phyloP scores from a whole-genome alignment of 306 rosid genomes.

The Rosa persica region DNA sequence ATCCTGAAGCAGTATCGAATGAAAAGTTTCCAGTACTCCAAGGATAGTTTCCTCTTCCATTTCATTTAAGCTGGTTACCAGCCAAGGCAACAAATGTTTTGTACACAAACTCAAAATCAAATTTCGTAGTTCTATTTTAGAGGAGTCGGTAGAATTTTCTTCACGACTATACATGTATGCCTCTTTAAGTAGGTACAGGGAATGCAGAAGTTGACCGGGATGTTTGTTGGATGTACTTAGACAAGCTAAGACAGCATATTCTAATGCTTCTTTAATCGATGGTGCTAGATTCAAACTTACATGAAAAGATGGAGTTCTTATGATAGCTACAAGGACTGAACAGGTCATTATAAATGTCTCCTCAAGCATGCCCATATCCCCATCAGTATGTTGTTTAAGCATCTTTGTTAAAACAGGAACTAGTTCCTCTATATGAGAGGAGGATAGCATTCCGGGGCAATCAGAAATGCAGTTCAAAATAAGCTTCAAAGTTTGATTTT shows the following conservation, averaged over 20 bases:
- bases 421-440: constrained; percentile 69
- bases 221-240: constrained; percentile 51
- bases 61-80: constrained; percentile 50
- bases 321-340: constrained; percentile 59
- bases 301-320: constrained; percentile 61
- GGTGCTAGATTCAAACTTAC: constrained; percentile 48
- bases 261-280: constrained; percentile 53
- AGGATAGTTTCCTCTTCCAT: constrained; percentile 74
- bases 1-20: constrained; percentile 61
- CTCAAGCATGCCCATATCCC: constrained; percentile 72
- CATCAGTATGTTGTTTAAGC: constrained; percentile 64
- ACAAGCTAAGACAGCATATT: constrained; percentile 65
- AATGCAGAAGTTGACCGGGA: constrained; percentile 57
- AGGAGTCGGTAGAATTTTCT: constrained; percentile 39
- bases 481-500: constrained; percentile 67
- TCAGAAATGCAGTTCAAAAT: constrained; percentile 69
- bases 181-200: constrained; percentile 78
- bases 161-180: constrained; percentile 58
- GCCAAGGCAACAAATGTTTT: constrained; percentile 74
- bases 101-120: constrained; percentile 53
- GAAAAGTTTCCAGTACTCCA: constrained; percentile 75
- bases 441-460: constrained; percentile 74
- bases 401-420: constrained; percentile 55
- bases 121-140: constrained; percentile 43
- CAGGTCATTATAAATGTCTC: constrained; percentile 68